Evolutionary conservation across 495 filamentous ascomycete species (phyloP).

Genomic region (Coniosporium apollinis): DNA sequence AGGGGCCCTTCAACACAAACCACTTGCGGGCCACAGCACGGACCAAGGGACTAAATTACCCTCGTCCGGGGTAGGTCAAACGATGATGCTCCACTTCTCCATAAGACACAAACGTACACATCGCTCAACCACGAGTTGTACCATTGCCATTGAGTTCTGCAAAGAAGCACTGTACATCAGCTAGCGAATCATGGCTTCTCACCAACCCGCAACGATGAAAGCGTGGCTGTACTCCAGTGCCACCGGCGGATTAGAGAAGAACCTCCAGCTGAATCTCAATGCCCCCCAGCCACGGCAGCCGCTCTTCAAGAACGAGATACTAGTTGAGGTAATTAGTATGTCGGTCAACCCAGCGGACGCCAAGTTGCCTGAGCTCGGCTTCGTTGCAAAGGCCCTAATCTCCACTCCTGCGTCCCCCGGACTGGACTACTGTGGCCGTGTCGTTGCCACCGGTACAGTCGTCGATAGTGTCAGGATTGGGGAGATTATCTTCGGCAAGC

Average conservation of each 20-base stretch:
- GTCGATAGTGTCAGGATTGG: constrained; percentile 9
- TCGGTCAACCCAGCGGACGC: constrained; percentile 19
- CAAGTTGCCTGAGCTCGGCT: constrained; percentile 16
- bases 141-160: too few species aligned
- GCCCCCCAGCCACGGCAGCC: constrained; percentile 2
- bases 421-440: constrained; percentile 18
- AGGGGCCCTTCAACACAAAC: too few species aligned
- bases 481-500: constrained; percentile 19
- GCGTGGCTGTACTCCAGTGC: constrained; percentile 12
- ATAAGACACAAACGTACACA: too few species aligned
- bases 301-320: constrained; percentile 5
- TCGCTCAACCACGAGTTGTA: too few species aligned
- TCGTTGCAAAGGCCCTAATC: constrained; percentile 9
- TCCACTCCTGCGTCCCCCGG: constrained; percentile 13
- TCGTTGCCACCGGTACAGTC: constrained; percentile 9
- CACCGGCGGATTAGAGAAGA: constrained; percentile 16
- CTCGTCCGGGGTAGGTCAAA: too few species aligned
- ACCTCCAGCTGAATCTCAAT: constrained; percentile 10
- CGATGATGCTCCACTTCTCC: too few species aligned
- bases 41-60: too few species aligned
- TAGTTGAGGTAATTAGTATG: constrained; percentile 17
- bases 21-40: too few species aligned
- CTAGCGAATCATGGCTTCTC: constrained; percentile 1
- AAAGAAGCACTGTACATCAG: constrained; percentile 2
- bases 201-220: constrained; percentile 13